Base-by-base conservation (phyloP, 148 eudicot genomes). In the Gaultheria prostrata region DNA sequence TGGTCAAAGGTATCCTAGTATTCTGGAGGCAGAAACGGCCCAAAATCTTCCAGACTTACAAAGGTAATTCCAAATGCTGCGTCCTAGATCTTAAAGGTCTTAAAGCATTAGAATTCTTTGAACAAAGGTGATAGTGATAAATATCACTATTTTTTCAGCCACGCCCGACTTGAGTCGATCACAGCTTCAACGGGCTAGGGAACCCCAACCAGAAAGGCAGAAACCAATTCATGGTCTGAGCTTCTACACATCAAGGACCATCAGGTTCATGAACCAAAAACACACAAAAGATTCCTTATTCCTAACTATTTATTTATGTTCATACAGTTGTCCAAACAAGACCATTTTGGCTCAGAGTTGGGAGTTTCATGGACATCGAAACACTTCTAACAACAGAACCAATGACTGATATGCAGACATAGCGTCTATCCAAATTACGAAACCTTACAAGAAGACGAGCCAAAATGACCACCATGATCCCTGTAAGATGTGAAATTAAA, bases 311-410 rank as follows among this genome's bases (percentile, higher is more conserved):
- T 35, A 35, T 0, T 5, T 6, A 72, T 17, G 48, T 4, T 18
- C 6, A 35, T 6, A 18, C 1, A 6, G 21, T 32, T 70, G 75
- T 35, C 76, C 76, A 72, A 72, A 72, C 24, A 72, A 72, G 76
- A 48, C 48, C 76, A 72, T 35, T 72, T 72, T 72, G 76, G 76
- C 74, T 69, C 18, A 18, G 33, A 69, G 35, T 28, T 69, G 74
- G 74, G 74, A 30, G 74, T 65, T 61, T 9, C 71, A 65, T 65
- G 35, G 32, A 26, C 28, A 65, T 14, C 71, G 26, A 12, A 18
- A 6, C 74, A 28, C 74, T 13, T 69, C 43, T 8, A 20, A 69
- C 14, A 69, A 69, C 17, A 32, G 74, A 69, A 69, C 72, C 28
- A 26, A 26, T 28, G 33, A 4, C 24, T 24, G 72, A 3, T 14